These are phyloP conservation scores for Mortierella hygrophila DNA, from an alignment of 192 early-diverging fungal genomes.

Conservation along the genomic window DNA sequence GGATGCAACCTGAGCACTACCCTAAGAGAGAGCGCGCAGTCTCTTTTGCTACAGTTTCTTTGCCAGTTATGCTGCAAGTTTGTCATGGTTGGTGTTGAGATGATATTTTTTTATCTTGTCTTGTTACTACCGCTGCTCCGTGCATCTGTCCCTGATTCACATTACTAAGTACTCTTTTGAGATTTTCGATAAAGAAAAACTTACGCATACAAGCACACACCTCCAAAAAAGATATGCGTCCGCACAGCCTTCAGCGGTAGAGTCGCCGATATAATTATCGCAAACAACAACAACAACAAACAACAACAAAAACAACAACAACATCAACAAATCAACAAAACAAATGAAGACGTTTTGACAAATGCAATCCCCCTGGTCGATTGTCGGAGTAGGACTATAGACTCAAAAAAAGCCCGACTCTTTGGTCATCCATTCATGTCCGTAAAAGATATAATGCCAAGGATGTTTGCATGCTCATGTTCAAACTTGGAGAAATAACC, in stretches of 20 bases:
- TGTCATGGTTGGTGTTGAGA: not conserved
- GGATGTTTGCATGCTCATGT: not conserved
- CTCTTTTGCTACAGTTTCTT: not conserved
- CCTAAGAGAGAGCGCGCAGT: not conserved
- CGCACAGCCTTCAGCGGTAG: not conserved
- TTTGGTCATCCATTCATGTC: not conserved
- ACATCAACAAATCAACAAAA: not conserved
- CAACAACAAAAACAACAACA: not conserved
- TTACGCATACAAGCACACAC: not conserved
- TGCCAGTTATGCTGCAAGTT: not conserved
- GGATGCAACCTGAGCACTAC: not conserved
- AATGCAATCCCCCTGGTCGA: no score
- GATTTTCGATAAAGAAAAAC: not conserved
- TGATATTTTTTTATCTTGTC: not conserved
- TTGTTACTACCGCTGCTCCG: not conserved
- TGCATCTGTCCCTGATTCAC: not conserved
- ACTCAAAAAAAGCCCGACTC: not conserved
- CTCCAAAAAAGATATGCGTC: not conserved
- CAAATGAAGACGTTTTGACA: not conserved
- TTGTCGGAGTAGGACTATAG: no score
- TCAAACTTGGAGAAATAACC: not conserved
- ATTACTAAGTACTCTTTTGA: not conserved
- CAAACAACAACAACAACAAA: not conserved
- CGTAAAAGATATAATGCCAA: not conserved
- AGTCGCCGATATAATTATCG: not conserved